These are phyloP conservation scores for Gossypium lobatum DNA, from an alignment of 441 rosid species.

Conservation along the genomic window DNA sequence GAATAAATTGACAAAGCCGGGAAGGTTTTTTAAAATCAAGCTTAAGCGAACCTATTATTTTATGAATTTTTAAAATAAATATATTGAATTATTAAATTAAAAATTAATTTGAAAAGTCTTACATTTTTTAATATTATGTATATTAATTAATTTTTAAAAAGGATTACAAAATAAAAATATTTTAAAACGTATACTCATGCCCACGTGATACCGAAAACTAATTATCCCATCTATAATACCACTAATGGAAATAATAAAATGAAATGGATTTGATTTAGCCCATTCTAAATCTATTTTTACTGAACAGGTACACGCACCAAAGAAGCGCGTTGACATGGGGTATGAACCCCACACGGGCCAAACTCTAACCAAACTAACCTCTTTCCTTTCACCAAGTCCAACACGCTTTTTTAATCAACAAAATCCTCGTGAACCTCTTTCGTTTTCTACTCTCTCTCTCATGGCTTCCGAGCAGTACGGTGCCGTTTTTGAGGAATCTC, in stretches of 20 bases:
- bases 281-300: too few species aligned
- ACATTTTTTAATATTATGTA: too few species aligned
- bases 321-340: constrained; percentile 19
- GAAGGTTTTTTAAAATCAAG: too few species aligned
- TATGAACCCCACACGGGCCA: constrained; percentile 9
- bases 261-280: neutral
- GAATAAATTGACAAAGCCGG: too few species aligned
- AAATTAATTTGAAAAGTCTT: too few species aligned
- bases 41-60: too few species aligned
- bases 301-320: neutral
- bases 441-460: neutral
- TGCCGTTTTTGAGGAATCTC: constrained; percentile 52
- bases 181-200: too few species aligned
- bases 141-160: too few species aligned
- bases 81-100: too few species aligned
- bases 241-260: neutral
- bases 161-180: too few species aligned
- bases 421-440: constrained; percentile 36
- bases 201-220: too few species aligned
- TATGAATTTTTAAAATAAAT: too few species aligned
- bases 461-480: constrained; percentile 55
- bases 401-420: constrained; percentile 22
- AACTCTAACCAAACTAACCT: constrained; percentile 5
- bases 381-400: constrained; percentile 19
- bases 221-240: neutral